Conservation (phyloP, 2,329 filamentous ascomycete genomes). For the Neofusicoccum umdonicola region DNA sequence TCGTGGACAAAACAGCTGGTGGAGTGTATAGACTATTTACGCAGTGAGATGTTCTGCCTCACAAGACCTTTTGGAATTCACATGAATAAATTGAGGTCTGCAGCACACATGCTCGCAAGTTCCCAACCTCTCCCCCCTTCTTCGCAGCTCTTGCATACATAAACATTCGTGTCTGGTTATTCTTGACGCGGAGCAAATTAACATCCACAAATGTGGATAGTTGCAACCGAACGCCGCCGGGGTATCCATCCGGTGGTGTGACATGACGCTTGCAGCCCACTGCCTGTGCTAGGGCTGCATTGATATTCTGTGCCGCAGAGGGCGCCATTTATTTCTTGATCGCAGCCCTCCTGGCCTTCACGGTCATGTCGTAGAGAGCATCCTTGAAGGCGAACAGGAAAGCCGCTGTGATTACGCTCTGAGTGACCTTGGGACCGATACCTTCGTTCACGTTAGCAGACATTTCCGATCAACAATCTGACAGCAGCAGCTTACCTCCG, state of each 20-base stretch:
- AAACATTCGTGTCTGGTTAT: neutral
- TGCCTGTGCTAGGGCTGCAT: neutral
- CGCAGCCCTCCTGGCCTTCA: conserved; percentile 58
- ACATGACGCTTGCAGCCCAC: conserved; percentile 7
- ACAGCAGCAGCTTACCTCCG: conserved; percentile 63
- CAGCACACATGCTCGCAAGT: neutral
- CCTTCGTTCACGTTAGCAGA: conserved; percentile 52
- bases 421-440: conserved; percentile 92
- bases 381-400: conserved; percentile 99
- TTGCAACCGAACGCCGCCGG: neutral
- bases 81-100: neutral
- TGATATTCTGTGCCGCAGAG: neutral
- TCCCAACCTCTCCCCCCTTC: neutral
- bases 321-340: conserved; percentile 22
- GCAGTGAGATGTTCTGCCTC: neutral
- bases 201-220: neutral
- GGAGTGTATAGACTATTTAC: conserved; percentile 1
- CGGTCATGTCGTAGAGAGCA: conserved; percentile 80
- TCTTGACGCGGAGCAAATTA: neutral
- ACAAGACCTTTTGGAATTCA: neutral
- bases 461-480: conserved; percentile 19
- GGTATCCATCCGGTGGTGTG: conserved; percentile 4
- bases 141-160: neutral
- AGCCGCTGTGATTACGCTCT: conserved; percentile 93
- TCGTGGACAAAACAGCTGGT: neutral